phyloP scores from a whole-genome alignment of 768 basidiomycete genomes.

The Boletus rufocinnamomeus region DNA sequence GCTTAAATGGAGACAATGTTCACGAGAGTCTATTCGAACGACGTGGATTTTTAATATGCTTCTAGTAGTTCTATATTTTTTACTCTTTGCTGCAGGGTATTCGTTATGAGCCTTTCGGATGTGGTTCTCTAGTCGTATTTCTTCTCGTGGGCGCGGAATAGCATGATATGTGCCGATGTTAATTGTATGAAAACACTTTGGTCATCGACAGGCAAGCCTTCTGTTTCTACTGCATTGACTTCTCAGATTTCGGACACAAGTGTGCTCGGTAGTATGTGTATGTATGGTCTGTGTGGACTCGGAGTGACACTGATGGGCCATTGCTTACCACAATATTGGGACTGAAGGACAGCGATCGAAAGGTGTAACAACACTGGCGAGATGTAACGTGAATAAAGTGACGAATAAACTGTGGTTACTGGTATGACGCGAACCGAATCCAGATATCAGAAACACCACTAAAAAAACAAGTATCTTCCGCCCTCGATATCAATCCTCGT shows the following conservation, averaged over 20 bases:
- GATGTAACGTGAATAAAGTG: slow-evolving; percentile 24
- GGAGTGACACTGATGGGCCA: not conserved
- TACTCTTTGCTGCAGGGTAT: not conserved
- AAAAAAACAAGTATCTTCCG: not conserved
- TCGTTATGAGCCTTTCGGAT: not conserved
- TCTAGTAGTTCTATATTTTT: not conserved
- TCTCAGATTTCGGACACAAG: not conserved
- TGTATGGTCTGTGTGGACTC: not conserved
- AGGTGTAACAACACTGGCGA: not conserved
- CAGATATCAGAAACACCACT: not conserved
- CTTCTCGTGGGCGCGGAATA: not conserved
- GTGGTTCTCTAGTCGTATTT: slow-evolving; percentile 3
- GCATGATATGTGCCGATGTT: not conserved
- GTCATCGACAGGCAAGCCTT: not conserved
- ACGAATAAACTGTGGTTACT: slow-evolving; percentile 31
- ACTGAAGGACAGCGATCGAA: not conserved
- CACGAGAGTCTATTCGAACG: not conserved
- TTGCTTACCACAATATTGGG: not conserved
- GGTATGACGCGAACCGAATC: slow-evolving; percentile 11
- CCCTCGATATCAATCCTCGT: slow-evolving; percentile 18
- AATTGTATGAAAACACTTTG: not conserved
- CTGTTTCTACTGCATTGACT: not conserved
- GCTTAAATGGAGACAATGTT: slow-evolving; percentile 6
- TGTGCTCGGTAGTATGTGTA: not conserved
- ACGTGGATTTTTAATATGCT: not conserved